Percentiles rank a stretch among this genome's conserved stretches.
Conservation (phyloP, 225 moss, liverwort and hornwort species). For the Rhytidiadelphus loreus region DNA sequence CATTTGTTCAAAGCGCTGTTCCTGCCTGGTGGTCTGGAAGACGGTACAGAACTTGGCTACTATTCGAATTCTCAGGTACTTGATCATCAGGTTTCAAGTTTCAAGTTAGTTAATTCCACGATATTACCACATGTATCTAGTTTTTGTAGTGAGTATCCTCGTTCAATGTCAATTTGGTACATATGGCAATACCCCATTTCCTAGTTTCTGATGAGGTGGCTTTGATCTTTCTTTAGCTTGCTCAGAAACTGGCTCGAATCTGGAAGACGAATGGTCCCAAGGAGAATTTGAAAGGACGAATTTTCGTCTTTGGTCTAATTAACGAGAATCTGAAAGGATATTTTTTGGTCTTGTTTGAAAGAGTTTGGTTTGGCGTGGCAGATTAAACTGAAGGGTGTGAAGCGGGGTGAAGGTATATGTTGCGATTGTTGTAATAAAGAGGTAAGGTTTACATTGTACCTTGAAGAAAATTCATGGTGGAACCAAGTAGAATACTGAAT, state of each 20-base stretch:
- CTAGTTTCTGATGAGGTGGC: neutral
- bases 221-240: neutral
- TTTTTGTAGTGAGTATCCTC: neutral
- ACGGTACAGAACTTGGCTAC: slow-evolving; percentile 53
- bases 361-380: slow-evolving; percentile 10
- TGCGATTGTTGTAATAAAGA: slow-evolving; percentile 54
- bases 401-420: slow-evolving; percentile 52
- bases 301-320: neutral
- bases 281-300: neutral
- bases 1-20: slow-evolving; percentile 36
- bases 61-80: slow-evolving; percentile 35
- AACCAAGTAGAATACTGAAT: neutral
- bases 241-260: neutral
- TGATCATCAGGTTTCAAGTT: neutral
- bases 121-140: neutral
- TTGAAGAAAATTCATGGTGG: neutral
- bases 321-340: neutral
- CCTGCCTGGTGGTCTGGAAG: slow-evolving; percentile 36
- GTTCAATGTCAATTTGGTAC: neutral
- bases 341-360: neutral
- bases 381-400: slow-evolving; percentile 41
- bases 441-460: neutral
- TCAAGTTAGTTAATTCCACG: neutral
- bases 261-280: neutral
- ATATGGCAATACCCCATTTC: neutral